Base-by-base conservation (phyloP, 2,329 filamentous ascomycete genomes). In the Trichoderma citrinoviride region DNA sequence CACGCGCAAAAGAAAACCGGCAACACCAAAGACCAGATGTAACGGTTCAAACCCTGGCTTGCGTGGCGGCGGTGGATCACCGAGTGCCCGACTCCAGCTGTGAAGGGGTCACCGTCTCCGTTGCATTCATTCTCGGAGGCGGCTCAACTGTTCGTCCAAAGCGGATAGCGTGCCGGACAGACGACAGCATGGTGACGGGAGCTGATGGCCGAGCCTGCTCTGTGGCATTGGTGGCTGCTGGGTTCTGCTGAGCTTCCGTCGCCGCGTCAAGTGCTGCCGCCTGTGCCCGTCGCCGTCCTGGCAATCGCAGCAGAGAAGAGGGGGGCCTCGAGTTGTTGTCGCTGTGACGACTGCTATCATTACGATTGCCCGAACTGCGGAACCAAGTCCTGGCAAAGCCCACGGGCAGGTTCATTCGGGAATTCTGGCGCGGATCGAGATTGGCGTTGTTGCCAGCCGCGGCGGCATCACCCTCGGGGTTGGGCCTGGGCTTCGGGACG, bases 401-500 rank as follows among this genome's bases (percentile, higher is more conserved):
- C n/a, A 71, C 66, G 33, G 83, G 83, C 68, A 85, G 77, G 65
- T 83, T 84, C 67, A 83, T 77, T 15, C 82, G 80, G 2, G 76
- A 75, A 55, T 79, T 79, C 56, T 74, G 77, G 40, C 78, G 77
- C 43, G 77, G 68, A 47, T 76, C 75, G 27, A 77, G 71, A 43
- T 67, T 72, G 8, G 66, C 52, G 33, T 64, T 29, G 29, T 67
- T 71, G 52, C 70, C 70, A 23, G 65, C 25, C 10, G 56, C 40
- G 33, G 50, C 63, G 29, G 56, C 57, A 27, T 70, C 68, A 17
- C 61, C 64, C 15, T 79, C 76, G 12, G 80, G 76, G 10, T 76
- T 74, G 3, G 90, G 82, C 17, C 92, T 90, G 57, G 93, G 92
- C 78, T 98, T 98, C 0, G 95, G 94, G 3, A 92, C 89, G 76